Base-by-base conservation (phyloP, 768 basidiomycete genomes). In the Trametes maxima region DNA sequence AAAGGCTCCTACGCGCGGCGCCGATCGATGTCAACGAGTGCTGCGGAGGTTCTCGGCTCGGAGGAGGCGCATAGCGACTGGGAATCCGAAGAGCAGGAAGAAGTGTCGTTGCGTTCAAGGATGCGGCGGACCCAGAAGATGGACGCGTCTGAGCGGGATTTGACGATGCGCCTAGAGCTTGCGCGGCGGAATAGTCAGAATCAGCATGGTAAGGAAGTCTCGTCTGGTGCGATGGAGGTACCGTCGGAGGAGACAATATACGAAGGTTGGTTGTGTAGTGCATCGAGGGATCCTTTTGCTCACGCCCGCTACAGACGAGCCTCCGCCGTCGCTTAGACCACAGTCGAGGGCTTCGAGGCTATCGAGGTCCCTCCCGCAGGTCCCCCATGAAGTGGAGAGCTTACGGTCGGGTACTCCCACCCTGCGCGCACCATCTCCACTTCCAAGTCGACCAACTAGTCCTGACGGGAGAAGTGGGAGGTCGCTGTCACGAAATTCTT, bases 161-260 rank as follows among this genome's bases (percentile, higher is more conserved):
- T 96, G 54, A 82, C 87, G 21, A 79, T 84, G 76, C 87, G 89
- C 49, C 75, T 97, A 53, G 92, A 92, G 63, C 77, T 96, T 50
- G 95, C 95, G 5, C 79, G 92, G 61, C 83, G 84, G 65, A 97
- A 97, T 70, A 93, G 92, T 70, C 80, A 87, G 68, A 90, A 82
- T 71, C 92, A 94, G 66, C 81, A 84, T 59, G 81, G 78, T 17
- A 81, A 81, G 49, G 70, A 72, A 49, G 69, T 76, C 45, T 59
- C 77, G 11, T 66, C 77, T 46, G 64, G 82, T 54, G 68, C 76
- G 6, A 68, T 81, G 65, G 83, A 85, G 16, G 74, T 68, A 28
- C 78, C 83, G 3, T 69, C 81, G 16, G 87, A 88, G 65, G 83
- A 83, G 28, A 89, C 86, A 2, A 91, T 93, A 65, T 90, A 89